phyloP scores from a whole-genome alignment of 2,329 filamentous ascomycete species.

The Pseudonectria buxi region DNA sequence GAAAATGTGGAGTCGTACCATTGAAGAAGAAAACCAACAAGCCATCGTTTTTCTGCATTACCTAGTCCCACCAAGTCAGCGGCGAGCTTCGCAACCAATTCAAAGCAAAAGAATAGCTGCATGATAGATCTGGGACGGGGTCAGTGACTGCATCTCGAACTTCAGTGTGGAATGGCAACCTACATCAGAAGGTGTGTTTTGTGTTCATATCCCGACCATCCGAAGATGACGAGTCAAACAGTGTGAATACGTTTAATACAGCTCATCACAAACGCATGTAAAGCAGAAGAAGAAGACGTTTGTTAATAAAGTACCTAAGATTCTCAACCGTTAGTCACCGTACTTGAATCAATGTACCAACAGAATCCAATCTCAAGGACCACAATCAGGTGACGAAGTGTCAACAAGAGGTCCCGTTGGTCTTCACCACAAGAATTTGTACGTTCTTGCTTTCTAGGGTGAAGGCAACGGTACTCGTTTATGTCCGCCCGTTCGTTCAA shows the following conservation, averaged over 20 bases:
- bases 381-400: constrained; percentile 58
- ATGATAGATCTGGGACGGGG: constrained; percentile 6
- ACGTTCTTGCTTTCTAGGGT: constrained; percentile 50
- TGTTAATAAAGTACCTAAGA: constrained; percentile 32
- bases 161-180: constrained; percentile 2
- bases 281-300: constrained; percentile 11
- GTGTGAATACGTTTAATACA: constrained; percentile 49
- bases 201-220: constrained; percentile 45
- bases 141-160: background rate
- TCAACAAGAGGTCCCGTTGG: constrained; percentile 54
- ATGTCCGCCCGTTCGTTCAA: constrained; percentile 68
- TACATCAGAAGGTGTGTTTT: constrained; percentile 47
- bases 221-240: constrained; percentile 45
- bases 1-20: too few relatives aligned
- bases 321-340: constrained; percentile 25
- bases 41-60: too few relatives aligned
- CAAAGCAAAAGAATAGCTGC: too few relatives aligned
- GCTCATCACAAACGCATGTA: constrained; percentile 39
- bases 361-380: constrained; percentile 24
- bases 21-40: too few relatives aligned
- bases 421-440: constrained; percentile 53
- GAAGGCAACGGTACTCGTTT: constrained; percentile 47
- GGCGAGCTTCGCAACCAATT: too few relatives aligned
- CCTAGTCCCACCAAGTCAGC: too few relatives aligned
- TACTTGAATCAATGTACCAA: constrained; percentile 16